Evolutionary conservation across 129 eudicot species (phyloP).

Genomic region (Helianthus tuberosus): DNA sequence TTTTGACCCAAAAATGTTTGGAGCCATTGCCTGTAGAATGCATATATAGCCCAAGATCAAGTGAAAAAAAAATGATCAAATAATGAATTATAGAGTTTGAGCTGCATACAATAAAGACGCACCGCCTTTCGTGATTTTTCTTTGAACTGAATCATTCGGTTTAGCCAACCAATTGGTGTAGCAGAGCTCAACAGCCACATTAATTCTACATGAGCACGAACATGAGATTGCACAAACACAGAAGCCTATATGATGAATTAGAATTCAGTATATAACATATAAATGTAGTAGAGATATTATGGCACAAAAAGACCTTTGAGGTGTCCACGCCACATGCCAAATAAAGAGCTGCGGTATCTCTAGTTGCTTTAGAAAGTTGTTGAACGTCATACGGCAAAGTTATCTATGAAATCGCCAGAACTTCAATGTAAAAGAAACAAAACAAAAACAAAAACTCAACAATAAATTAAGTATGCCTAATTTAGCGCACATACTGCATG

Average conservation of each 20-base stretch:
- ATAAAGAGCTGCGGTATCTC: constrained; percentile 96
- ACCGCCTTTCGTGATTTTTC: constrained; percentile 98
- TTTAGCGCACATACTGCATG: constrained; percentile 69
- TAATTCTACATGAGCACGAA: constrained; percentile 94
- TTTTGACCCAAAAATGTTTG: background rate
- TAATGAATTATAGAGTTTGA: constrained; percentile 34
- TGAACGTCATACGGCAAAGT: constrained; percentile 88
- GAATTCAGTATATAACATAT: constrained; percentile 16
- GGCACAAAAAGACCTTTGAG: constrained; percentile 61
- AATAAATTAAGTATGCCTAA: background rate
- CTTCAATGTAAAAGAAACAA: background rate
- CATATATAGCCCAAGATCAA: constrained; percentile 8
- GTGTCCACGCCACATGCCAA: constrained; percentile 96
- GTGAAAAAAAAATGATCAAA: background rate
- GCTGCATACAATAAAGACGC: constrained; percentile 66
- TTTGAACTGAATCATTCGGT: constrained; percentile 96
- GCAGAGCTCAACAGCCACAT: constrained; percentile 97
- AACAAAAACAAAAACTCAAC: background rate
- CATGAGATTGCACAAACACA: constrained; percentile 98
- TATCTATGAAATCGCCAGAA: constrained; percentile 51
- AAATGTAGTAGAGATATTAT: background rate
- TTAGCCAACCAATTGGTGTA: constrained; percentile 97
- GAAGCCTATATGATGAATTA: constrained; percentile 61
- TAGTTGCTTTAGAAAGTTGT: constrained; percentile 80
- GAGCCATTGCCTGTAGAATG: background rate